Conservation (phyloP, 768 basidiomycete genomes). For the Lactarius trivialis region DNA sequence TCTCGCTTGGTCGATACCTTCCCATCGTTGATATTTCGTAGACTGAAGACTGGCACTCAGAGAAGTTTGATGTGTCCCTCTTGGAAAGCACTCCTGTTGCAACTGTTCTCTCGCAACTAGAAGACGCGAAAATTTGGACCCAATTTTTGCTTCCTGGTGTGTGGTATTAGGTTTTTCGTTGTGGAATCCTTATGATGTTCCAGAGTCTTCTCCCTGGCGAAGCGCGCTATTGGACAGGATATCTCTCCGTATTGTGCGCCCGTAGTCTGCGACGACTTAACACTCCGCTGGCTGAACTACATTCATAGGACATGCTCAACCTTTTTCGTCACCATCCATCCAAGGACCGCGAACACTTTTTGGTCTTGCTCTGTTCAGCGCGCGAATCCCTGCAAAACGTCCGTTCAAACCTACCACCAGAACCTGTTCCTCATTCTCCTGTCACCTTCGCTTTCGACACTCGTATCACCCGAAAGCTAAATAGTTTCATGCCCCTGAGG, state of each 20-base stretch:
- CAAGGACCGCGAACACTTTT: slow-evolving; percentile 34
- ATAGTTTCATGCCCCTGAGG: slow-evolving; percentile 64
- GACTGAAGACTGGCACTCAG: slow-evolving; percentile 87
- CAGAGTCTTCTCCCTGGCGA: slow-evolving; percentile 20
- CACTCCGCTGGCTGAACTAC: neutral
- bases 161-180: neutral
- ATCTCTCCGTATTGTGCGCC: slow-evolving; percentile 18
- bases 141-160: slow-evolving; percentile 22
- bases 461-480: slow-evolving; percentile 56
- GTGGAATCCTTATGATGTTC: neutral
- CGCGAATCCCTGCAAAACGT: slow-evolving; percentile 38
- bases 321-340: slow-evolving; percentile 40
- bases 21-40: slow-evolving; percentile 30
- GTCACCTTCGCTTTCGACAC: slow-evolving; percentile 58
- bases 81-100: slow-evolving; percentile 55
- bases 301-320: slow-evolving; percentile 43
- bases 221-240: slow-evolving; percentile 17
- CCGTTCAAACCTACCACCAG: slow-evolving; percentile 32
- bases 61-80: slow-evolving; percentile 78
- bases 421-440: slow-evolving; percentile 39
- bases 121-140: slow-evolving; percentile 60
- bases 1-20: slow-evolving; percentile 6
- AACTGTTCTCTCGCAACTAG: slow-evolving; percentile 47
- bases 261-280: neutral
- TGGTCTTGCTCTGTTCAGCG: slow-evolving; percentile 35